Percentiles rank a stretch among this genome's conserved stretches.
These are phyloP conservation scores for Colletotrichum endophyticum DNA, from an alignment of 2,329 filamentous ascomycete genomes.

Conservation along the genomic window DNA sequence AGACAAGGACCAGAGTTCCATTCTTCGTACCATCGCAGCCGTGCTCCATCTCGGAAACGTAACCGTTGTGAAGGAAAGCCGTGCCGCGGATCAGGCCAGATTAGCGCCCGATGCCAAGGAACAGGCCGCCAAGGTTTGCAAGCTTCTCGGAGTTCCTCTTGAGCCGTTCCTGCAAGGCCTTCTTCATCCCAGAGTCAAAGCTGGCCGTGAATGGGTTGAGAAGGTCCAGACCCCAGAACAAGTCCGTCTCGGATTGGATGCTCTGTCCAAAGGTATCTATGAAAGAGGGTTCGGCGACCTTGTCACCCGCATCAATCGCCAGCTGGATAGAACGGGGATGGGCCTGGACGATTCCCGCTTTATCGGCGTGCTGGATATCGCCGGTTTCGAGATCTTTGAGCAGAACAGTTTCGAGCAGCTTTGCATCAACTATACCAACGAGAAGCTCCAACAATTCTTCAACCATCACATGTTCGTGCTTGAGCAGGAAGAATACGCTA, in stretches of 20 bases:
- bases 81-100: slow-evolving; percentile 88
- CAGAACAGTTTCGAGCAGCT: slow-evolving; percentile 98
- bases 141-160: slow-evolving; percentile 80
- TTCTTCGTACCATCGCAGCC: slow-evolving; percentile 86
- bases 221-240: slow-evolving; percentile 98
- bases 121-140: slow-evolving; percentile 80
- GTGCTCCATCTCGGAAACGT: slow-evolving; percentile 95
- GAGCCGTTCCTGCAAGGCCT: slow-evolving; percentile 89
- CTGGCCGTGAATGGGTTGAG: slow-evolving; percentile 96
- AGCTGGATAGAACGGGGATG: slow-evolving; percentile 83
- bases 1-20: slow-evolving; percentile 80
- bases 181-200: slow-evolving; percentile 92
- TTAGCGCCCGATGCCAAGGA: slow-evolving; percentile 76
- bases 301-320: slow-evolving; percentile 87
- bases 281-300: slow-evolving; percentile 94
- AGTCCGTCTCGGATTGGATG: slow-evolving; percentile 87
- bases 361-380: slow-evolving; percentile 98
- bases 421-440: slow-evolving; percentile 99
- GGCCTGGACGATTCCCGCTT: slow-evolving; percentile 88
- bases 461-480: slow-evolving; percentile 99
- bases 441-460: slow-evolving; percentile 99
- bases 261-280: slow-evolving; percentile 95
- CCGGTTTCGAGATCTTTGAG: slow-evolving; percentile 98
- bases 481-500: slow-evolving; percentile 96
- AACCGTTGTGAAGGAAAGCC: slow-evolving; percentile 85